Evolutionary conservation across 169 alveolate species (phyloP), one percentile per base, ranked within the genome.

Genomic region (Neospora caninum): DNA sequence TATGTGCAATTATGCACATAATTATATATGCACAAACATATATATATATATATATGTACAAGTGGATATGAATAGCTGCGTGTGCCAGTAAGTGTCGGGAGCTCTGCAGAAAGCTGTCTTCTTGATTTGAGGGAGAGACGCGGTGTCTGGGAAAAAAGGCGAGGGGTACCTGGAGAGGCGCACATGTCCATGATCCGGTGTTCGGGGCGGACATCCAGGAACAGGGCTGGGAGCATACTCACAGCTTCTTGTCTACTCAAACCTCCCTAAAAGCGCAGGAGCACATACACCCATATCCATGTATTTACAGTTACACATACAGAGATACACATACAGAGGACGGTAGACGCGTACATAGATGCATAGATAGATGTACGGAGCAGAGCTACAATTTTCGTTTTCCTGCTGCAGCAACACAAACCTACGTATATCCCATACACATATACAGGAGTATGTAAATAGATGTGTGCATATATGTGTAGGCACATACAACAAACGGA

Each of bases 171-270:
- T 7, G 99, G 99, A 27, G 98, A 98, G 43, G 99, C 98, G 92
- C 99, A 97, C 98, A 97, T 96, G 93, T 98, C 99, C 86, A 97
- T 97, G 58, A 98, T 92, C 58, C 91, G 94, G 78, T 94, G 96
- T 45, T 82, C 94, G 43, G 97, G 95, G 69, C 96, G 93, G 38
- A 97, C 97, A 67, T 95, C 97, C 82, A 98, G 92, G 80, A 98
- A 95, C 83, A 97, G 97, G 42, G 97, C 97, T 39, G 99, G 99
- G 22, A 98, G 86, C 99, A 98, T 98, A 86, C 98, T 93, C 29
- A 98, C 99, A 39, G 98, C 96, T 91, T 98, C 99, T 95, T 98
- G 98, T 29, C 95, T 49, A 10, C 93, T 88, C 58, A 93, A 73
- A 20, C 91, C 82, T 9, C 95, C 95, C 95, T 93, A 91, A 20